Evolutionary conservation across 2,329 filamentous ascomycete species (phyloP), one percentile per base, ranked within the genome.

Genomic region (Sporothrix brasiliensis): DNA sequence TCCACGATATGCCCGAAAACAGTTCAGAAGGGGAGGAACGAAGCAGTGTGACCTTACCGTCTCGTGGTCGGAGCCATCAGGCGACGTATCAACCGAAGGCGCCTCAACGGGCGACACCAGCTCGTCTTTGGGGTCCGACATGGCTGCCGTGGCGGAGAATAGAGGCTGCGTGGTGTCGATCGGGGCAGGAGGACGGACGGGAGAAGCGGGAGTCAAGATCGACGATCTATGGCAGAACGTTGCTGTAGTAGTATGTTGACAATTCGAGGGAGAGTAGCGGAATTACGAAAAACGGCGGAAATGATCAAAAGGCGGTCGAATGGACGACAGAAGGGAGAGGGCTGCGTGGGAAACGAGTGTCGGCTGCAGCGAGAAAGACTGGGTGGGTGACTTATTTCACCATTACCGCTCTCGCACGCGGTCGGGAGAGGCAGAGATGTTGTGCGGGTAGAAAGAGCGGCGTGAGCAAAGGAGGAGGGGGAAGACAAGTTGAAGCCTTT

Each of bases 51-150:
- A 41, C 63, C 73, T 67, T 72, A 74, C 73, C 70, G 73, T 73
- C 13, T 73, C 71, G 52, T 27, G 71, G 24, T 73, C 73, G 6
- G 72, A 73, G 56, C 53, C 53, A 61, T 71, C 67, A 4, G 71
- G n/a, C 16, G 66, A 60, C 14, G 30, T 27, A 27, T 71, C 69
- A 21, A 54, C 10, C n/a, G 67, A 41, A 21, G 47, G 52, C 5
- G 30, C 58, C 19, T 69, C 60, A 39, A 63, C 69, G 16, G 70
- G 60, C 68, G 72, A 39, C 16, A n/a, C 44, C 47, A 58, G 58
- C 39, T 71, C 70, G 65, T 72, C 70, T 47, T 68, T 73, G 60
- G 44, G 60, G 50, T 70, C 70, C 47, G 72, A 70, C 72, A 74
- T 74, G 67, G 58, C 39, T 61, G 69, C 50, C 50, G 30, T 13